Evolutionary conservation across 2,329 filamentous ascomycete genomes (phyloP), one percentile per base, ranked within the genome.

Genomic region (Pezicula rhizophila): DNA sequence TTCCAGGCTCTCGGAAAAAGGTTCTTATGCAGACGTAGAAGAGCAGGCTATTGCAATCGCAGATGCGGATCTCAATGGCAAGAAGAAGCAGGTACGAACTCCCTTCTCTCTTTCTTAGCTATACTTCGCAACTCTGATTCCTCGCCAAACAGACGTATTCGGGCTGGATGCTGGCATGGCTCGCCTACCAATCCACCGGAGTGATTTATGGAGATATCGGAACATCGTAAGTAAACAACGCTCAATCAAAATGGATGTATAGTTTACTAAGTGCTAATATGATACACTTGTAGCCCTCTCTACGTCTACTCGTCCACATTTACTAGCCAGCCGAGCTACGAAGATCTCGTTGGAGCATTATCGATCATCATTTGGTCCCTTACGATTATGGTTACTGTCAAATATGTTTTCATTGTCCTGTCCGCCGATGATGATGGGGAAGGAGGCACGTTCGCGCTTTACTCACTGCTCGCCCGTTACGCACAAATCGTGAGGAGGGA

Each of bases 241-340:
- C 35, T 28, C 11, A n/a, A 17, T 26, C 10, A 15, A 12, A 15
- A 39, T 31, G n/a, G n/a, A 38, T 23, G 17, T 14, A 15, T 14
- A 10, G 5, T 26, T n/a, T 14, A 23, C 23, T 23, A n/a, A 45
- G 12, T 12, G 4, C 26, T 15, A 20, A 48, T 8, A 77, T 15
- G 23, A 48, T 8, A 77, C 70, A 1, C 80, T 75, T 51, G 11
- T 2, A 31, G 28, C 28, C 82, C 82, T n/a, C 76, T 87, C 15
- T 87, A 87, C 58, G 83, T 87, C 15, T 87, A 71, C 64, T 85
- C 82, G 15, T 82, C 79, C n/a, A 85, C 80, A 1, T 87, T 87
- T 58, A 70, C 73, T 23, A 66, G 68, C 2, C 66, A 74, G 14
- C 82, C 82, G 0, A 70, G 67, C 6, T 75, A 76, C 55, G 70